Evolutionary conservation across 768 basidiomycete genomes (phyloP), one percentile per base, ranked within the genome.

Genomic region (Tricholomella constricta): DNA sequence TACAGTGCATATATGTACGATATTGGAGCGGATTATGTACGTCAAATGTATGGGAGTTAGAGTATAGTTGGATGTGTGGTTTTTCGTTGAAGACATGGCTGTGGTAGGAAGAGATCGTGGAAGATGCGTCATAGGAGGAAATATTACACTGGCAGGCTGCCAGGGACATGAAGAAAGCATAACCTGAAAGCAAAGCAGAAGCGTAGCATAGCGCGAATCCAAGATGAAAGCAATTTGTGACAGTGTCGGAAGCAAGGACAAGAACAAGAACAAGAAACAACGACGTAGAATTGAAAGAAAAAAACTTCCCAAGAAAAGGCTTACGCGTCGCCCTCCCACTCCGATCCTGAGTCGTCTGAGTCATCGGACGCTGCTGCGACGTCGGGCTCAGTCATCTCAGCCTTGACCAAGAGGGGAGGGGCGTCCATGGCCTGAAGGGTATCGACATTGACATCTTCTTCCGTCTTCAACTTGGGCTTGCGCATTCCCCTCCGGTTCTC

Each of bases 401-500:
- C 15, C 42, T 43, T 43, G 3, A 43, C 26, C 36, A 14, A 14
- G 12, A 37, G 12, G 36, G 15, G 6, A 15, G n/a, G 8, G 29
- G 8, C 10, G 4, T 15, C 10, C 31, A 11, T 32, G 4, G 14
- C 31, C 10, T 32, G 3, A 32, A 14, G 2, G 12, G 32, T 25
- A 38, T 54, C 37, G 25, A 15, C 12, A 15, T 37, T 34, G 22
- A 8, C 51, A 11, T 26, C 51, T 5, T 6, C 26, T 29, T 54
- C 46, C 12, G 4, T 6, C 29, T 54, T 35, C 53, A 15, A 31
- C 35, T 19, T 50, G 26, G 19, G 37, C 43, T 26, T 50, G 19
- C 54, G 55, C 23, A 56, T 36, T 20, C 55, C 55, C 4, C 55
- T 20, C 1, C 50, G 51, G 37, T 50, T 56, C 38, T 52, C 55